Evolutionary conservation across 1,284 basidiomycete species (phyloP).

Genomic region (Laetiporus sulphureus): DNA sequence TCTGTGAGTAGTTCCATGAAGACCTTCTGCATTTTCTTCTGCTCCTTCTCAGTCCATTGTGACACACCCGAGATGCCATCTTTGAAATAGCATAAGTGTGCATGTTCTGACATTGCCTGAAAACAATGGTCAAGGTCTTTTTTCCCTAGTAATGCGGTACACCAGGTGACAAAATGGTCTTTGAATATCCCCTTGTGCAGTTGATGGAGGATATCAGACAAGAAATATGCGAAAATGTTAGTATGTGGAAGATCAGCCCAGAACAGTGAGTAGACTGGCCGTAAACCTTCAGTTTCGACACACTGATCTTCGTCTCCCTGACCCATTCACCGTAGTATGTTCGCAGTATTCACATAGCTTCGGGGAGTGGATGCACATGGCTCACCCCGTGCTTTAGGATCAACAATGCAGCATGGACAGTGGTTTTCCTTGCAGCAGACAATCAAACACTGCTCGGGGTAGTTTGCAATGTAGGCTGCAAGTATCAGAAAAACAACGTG

Average conservation of each 20-base stretch:
- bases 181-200: constrained; percentile 26
- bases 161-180: constrained; percentile 22
- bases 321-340: no score
- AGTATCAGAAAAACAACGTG: no score
- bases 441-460: no score
- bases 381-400: no score
- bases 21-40: constrained; percentile 18
- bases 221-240: constrained; percentile 20
- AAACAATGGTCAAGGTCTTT: constrained; percentile 20
- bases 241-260: constrained; percentile 18
- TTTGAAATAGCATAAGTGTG: constrained; percentile 17
- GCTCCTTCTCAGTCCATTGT: constrained; percentile 22
- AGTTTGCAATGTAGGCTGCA: no score
- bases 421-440: no score
- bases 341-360: no score
- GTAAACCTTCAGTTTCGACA: no score
- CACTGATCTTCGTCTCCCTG: no score
- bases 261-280: no score
- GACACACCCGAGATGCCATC: constrained; percentile 17
- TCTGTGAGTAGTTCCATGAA: constrained; percentile 17
- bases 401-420: no score
- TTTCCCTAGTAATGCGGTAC: constrained; percentile 9
- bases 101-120: constrained; percentile 10
- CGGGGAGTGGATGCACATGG: no score
- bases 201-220: constrained; percentile 24